Conservation (phyloP, 1,284 basidiomycete species). For the Fistulinella staudtii region DNA sequence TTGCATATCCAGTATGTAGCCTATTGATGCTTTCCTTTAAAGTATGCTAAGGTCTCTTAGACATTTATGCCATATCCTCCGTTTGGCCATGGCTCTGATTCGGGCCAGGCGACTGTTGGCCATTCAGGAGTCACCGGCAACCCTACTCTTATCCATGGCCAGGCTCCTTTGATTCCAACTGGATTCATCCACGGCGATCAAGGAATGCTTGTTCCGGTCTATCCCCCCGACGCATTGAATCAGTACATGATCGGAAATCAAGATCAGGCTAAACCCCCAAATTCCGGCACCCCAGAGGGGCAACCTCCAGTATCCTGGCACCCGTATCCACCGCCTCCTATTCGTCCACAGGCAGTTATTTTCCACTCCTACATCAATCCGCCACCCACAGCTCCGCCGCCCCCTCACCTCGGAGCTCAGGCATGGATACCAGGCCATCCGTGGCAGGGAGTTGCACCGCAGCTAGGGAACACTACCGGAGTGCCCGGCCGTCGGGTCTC, state of each 20-base stretch:
- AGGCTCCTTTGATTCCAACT: slow-evolving; percentile 60
- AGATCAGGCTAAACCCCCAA: slow-evolving; percentile 20
- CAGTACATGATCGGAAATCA: slow-evolving; percentile 45
- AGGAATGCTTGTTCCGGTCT: slow-evolving; percentile 64
- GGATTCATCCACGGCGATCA: slow-evolving; percentile 72
- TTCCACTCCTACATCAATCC: slow-evolving; percentile 30
- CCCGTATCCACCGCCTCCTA: slow-evolving; percentile 25
- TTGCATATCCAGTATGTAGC: slow-evolving; percentile 44
- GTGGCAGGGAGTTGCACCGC: slow-evolving; percentile 22
- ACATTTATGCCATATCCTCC: slow-evolving; percentile 44
- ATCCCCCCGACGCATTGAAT: slow-evolving; percentile 63
- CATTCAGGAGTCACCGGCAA: slow-evolving; percentile 21
- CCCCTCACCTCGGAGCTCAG: slow-evolving; percentile 21
- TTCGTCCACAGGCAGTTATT: slow-evolving; percentile 28
- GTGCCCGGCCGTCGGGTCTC: slow-evolving; percentile 15
- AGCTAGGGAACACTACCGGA: slow-evolving; percentile 12
- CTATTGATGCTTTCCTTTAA: not conserved
- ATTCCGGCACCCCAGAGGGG: slow-evolving; percentile 20
- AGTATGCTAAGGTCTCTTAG: slow-evolving; percentile 22
- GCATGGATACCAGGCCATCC: slow-evolving; percentile 26
- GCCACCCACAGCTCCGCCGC: slow-evolving; percentile 16
- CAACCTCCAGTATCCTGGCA: slow-evolving; percentile 28
- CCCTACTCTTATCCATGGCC: slow-evolving; percentile 32
- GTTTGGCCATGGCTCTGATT: slow-evolving; percentile 25
- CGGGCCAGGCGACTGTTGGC: slow-evolving; percentile 22